Evolutionary conservation across 805 yeast species (phyloP), one percentile per base, ranked within the genome.

Genomic region (Candida arabinofermentans): DNA sequence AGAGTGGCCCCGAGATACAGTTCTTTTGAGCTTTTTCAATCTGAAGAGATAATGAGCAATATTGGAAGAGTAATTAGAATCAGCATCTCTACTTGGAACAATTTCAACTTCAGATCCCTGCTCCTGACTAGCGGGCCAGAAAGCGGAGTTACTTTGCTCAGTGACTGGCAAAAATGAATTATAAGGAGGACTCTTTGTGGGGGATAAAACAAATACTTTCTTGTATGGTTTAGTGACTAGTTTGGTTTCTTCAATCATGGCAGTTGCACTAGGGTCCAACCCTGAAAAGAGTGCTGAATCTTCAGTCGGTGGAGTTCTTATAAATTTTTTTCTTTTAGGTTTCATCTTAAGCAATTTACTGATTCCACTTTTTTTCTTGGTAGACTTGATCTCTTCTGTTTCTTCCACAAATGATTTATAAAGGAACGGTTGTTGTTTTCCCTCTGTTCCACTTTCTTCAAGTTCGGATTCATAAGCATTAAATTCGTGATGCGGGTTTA

Each of bases 161-260:
- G n/a, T 26, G 29, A 9, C 24, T 9, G 24, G 23, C 13, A 7
- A 24, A 21, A 16, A 22, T 3, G 5, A 13, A 27, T 19, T 17
- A 7, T 9, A 17, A 12, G 13, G 24, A 24, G 14, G 24, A 4
- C 26, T 19, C 19, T 18, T 26, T 27, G 33, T n/a, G 2, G 39
- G 39, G 19, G 39, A 36, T n/a, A 36, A 5, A 18, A 36, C 39
- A 19, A 19, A 14, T 7, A 36, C 39, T 18, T 36, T 36, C 16
- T 36, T 36, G 8, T 27, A 18, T 27, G 23, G 27, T 14, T 26
- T 24, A 18, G 8, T n/a, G 4, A n/a, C 4, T 19, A 8, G 19
- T 9, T 23, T 23, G 6, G 6, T 6, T 23, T 23, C 9, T 9
- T 23, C 8, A 6, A 26, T 5, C 14, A 7, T 26, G 13, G 29